Percentiles rank a stretch among this genome's conserved stretches.
Evolutionary conservation across 2,329 filamentous ascomycete species (phyloP).

Genomic region (Pestalotiopsis sp.): DNA sequence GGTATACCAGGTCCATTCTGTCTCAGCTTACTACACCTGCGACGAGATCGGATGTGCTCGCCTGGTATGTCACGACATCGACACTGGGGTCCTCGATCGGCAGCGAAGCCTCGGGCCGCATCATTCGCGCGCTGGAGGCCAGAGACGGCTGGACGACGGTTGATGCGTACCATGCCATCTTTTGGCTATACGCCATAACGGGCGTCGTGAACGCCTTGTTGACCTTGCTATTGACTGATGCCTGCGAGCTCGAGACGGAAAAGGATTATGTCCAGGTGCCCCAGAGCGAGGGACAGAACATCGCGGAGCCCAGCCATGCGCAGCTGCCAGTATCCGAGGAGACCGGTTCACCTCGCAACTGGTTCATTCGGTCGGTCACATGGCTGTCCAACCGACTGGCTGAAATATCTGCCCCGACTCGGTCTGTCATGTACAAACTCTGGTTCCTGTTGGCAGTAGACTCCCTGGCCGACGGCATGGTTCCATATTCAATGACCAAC

Average conservation of each 20-base stretch:
- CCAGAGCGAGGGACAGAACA: conserved; percentile 20
- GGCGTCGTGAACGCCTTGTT: conserved; percentile 52
- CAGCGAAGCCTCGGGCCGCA: conserved; percentile 52
- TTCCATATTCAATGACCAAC: conserved; percentile 57
- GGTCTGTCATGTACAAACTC: conserved; percentile 62
- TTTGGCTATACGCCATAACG: conserved; percentile 61
- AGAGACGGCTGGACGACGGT: conserved; percentile 50
- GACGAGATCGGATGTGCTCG: conserved; percentile 63
- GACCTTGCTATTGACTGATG: conserved; percentile 47
- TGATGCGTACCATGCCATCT: conserved; percentile 58
- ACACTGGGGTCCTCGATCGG: conserved; percentile 58
- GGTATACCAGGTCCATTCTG: conserved; percentile 46
- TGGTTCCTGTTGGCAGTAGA: conserved; percentile 68
- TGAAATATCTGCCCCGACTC: conserved; percentile 60
- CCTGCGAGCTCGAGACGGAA: conserved; percentile 49
- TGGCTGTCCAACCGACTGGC: conserved; percentile 43
- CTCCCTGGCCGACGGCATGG: conserved; percentile 68
- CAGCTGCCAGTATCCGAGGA: neutral
- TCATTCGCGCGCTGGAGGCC: conserved; percentile 48
- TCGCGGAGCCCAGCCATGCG: neutral
- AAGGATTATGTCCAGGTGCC: conserved; percentile 25
- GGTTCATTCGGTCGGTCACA: conserved; percentile 17
- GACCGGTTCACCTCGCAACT: conserved; percentile 15
- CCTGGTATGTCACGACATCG: conserved; percentile 65
- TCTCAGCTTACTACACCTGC: conserved; percentile 60